Evolutionary conservation across 768 basidiomycete genomes (phyloP), one percentile per base, ranked within the genome.

Genomic region (Erythrobasidium yunnanense): DNA sequence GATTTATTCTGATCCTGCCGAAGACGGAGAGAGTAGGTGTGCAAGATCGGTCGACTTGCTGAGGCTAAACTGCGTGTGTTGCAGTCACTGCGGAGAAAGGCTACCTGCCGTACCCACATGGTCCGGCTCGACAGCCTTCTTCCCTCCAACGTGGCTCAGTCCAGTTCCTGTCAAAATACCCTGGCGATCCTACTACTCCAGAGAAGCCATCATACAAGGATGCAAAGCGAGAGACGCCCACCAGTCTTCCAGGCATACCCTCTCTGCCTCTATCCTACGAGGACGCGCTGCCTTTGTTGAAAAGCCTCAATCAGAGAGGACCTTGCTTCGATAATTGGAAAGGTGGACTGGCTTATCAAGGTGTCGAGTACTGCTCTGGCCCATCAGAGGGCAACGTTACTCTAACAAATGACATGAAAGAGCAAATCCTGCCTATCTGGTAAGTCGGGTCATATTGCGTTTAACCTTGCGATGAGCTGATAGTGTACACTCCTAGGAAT

Each of bases 241-340:
- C 18, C 45, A 46, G 42, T 18, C 33, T 53, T 18, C 49, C 66
- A 20, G 52, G 38, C 18, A 90, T 90, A 67, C 88, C 88, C 0
- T 90, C 88, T 72, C 76, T 96, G n/a, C 93, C 93, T 0, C 83
- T 95, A 69, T 88, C 87, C 0, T 92, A 88, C 85, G 77, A 80
- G 50, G 93, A 91, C 73, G 91, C 89, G 0, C 76, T 84, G 68
- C 79, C 81, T 18, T 77, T 91, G 6, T 77, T 90, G 7, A 79
- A 78, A 49, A 78, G 82, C 65, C 74, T 84, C 25, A 73, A 78
- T 42, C 79, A 81, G 11, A 75, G 77, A 13, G 81, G 80, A 2
- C 65, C 70, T 8, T 68, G 68, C 22, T 72, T 75, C 1, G 65
- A 68, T 7, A 74, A 75, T 6, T 62, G 77, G 51, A 71, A 71